These are phyloP conservation scores for Ascocoryne sarcoides DNA, from an alignment of 2,329 filamentous ascomycete genomes.

Conservation along the genomic window DNA sequence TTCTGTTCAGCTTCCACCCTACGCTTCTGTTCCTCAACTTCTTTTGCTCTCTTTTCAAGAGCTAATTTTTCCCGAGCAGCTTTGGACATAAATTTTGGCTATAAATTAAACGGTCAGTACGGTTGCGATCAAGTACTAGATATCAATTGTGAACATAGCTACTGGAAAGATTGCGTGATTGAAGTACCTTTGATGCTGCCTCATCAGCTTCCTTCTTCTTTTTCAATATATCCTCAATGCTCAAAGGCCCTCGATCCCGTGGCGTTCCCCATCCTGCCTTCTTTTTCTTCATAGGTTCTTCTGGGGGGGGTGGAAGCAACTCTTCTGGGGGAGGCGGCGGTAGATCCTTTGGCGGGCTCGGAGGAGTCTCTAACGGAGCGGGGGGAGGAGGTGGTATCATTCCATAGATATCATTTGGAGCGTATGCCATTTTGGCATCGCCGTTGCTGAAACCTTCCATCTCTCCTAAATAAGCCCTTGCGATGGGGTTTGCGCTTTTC, in stretches of 20 bases:
- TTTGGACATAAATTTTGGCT: conserved; percentile 79
- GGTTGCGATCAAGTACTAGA: conserved; percentile 18
- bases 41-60: conserved; percentile 66
- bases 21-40: conserved; percentile 54
- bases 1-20: conserved; percentile 30
- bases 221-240: conserved; percentile 75
- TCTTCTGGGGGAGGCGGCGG: conserved; percentile 32
- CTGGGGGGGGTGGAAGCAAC: conserved; percentile 35
- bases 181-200: conserved; percentile 61
- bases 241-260: conserved; percentile 46
- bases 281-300: conserved; percentile 35
- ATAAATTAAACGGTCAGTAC: conserved; percentile 21
- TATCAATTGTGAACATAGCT: conserved; percentile 24
- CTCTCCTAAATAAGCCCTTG: not conserved
- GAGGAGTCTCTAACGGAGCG: conserved; percentile 25
- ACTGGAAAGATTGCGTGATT: conserved; percentile 6
- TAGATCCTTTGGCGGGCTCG: conserved; percentile 21
- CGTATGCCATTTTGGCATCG: conserved; percentile 17
- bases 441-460: conserved; percentile 21
- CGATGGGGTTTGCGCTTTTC: too few species aligned
- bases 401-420: conserved; percentile 19
- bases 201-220: conserved; percentile 83
- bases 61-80: conserved; percentile 73
- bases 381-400: conserved; percentile 32
- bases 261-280: conserved; percentile 43